phyloP scores from a whole-genome alignment of 1,284 basidiomycete genomes.

The Pascua guehoae region DNA sequence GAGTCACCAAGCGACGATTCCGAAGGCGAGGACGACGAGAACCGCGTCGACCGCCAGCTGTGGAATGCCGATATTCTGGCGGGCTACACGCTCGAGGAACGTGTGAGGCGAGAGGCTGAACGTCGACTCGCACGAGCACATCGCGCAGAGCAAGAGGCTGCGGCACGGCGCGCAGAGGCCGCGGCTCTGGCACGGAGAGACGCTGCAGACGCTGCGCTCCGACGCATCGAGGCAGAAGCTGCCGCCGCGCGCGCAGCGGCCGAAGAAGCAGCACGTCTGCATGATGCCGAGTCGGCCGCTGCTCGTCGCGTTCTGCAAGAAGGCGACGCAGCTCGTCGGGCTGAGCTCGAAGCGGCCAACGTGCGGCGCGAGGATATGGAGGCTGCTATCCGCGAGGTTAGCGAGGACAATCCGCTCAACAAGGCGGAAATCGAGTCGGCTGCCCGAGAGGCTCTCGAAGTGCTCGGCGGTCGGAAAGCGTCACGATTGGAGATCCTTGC shows the following conservation, averaged over 20 bases:
- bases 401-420: not conserved
- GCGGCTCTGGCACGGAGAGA: not conserved
- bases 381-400: not conserved
- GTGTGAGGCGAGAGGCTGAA: constrained; percentile 32
- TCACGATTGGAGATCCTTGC: constrained; percentile 1
- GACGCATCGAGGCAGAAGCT: not conserved
- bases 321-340: constrained; percentile 1
- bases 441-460: not conserved
- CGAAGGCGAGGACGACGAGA: constrained; percentile 14
- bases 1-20: not conserved
- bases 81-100: constrained; percentile 39
- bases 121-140: not conserved
- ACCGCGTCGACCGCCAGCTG: constrained; percentile 32
- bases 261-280: too few species aligned
- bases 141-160: not conserved
- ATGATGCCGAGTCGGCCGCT: not conserved
- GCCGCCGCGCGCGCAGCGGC: not conserved
- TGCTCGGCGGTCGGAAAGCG: not conserved
- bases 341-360: not conserved
- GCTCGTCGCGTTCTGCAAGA: not conserved
- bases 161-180: not conserved
- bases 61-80: constrained; percentile 45
- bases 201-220: not conserved
- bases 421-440: constrained; percentile 2
- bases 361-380: constrained; percentile 1